Percentiles rank a stretch among this genome's conserved stretches.
Conservation (phyloP, 345 rosid genomes). For the Rhizophora apiculata region DNA sequence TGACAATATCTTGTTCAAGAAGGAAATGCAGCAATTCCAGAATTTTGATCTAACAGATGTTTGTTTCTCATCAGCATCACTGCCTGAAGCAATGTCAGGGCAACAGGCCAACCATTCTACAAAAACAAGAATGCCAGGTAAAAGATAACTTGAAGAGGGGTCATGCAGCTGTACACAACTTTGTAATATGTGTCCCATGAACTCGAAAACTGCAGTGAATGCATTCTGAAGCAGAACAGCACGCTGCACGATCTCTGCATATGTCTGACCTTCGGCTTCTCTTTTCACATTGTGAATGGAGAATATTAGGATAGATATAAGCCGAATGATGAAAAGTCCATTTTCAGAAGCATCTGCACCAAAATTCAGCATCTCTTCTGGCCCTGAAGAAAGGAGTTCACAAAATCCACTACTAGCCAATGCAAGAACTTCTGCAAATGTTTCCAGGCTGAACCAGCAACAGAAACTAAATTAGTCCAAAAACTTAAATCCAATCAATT, state of each 20-base stretch:
- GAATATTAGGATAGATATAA: slow-evolving; percentile 68
- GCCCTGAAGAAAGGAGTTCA: slow-evolving; percentile 65
- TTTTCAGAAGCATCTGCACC: slow-evolving; percentile 64
- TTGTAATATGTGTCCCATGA: slow-evolving; percentile 60
- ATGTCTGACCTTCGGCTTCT: slow-evolving; percentile 80
- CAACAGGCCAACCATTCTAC: slow-evolving; percentile 92
- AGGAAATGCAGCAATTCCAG: slow-evolving; percentile 64
- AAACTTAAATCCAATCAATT: slow-evolving; percentile 7
- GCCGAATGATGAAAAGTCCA: slow-evolving; percentile 64
- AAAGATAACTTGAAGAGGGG: slow-evolving; percentile 67
- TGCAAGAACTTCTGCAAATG: slow-evolving; percentile 71
- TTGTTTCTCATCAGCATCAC: slow-evolving; percentile 70
- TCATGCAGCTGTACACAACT: slow-evolving; percentile 61
- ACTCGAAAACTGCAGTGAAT: slow-evolving; percentile 66
- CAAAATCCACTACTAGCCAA: slow-evolving; percentile 56
- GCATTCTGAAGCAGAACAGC: slow-evolving; percentile 84
- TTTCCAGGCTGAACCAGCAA: slow-evolving; percentile 67
- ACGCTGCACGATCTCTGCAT: slow-evolving; percentile 92
- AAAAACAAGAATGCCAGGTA: slow-evolving; percentile 82
- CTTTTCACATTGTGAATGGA: slow-evolving; percentile 65
- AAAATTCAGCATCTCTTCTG: slow-evolving; percentile 59
- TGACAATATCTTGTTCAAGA: slow-evolving; percentile 64
- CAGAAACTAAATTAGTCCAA: not conserved
- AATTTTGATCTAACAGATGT: slow-evolving; percentile 53
- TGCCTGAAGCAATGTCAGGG: slow-evolving; percentile 67